These are phyloP conservation scores for Aspergillus alliaceus DNA, from an alignment of 2,329 filamentous ascomycete genomes.

Conservation along the genomic window DNA sequence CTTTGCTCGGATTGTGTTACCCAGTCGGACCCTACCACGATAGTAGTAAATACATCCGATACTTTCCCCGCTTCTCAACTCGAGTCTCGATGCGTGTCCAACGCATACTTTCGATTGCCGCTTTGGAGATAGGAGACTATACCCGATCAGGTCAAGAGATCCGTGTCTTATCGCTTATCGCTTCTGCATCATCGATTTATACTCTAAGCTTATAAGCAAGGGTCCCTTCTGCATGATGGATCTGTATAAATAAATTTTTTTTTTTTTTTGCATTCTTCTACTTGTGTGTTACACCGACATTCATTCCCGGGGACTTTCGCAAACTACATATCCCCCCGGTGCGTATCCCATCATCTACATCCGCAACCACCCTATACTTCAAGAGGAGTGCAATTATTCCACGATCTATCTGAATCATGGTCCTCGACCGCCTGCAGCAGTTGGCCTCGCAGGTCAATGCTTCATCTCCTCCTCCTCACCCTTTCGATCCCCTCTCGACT, in stretches of 20 bases:
- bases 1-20: neutral
- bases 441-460: constrained; percentile 63
- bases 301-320: neutral
- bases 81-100: neutral
- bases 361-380: neutral
- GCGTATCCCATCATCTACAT: neutral
- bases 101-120: neutral
- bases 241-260: too few relatives aligned
- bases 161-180: constrained; percentile 46
- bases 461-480: constrained; percentile 59
- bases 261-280: neutral
- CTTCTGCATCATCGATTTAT: neutral
- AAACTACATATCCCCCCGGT: neutral
- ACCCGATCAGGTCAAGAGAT: constrained; percentile 58
- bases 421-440: constrained; percentile 64
- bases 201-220: neutral
- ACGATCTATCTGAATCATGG: constrained; percentile 46
- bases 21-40: neutral
- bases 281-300: neutral
- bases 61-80: neutral
- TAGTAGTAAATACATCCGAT: neutral
- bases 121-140: constrained; percentile 22
- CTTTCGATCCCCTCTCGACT: constrained; percentile 73
- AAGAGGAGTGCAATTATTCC: neutral
- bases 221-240: neutral